Conservation (phyloP, 2,329 filamentous ascomycete genomes). For the Tympanopsis confertula region DNA sequence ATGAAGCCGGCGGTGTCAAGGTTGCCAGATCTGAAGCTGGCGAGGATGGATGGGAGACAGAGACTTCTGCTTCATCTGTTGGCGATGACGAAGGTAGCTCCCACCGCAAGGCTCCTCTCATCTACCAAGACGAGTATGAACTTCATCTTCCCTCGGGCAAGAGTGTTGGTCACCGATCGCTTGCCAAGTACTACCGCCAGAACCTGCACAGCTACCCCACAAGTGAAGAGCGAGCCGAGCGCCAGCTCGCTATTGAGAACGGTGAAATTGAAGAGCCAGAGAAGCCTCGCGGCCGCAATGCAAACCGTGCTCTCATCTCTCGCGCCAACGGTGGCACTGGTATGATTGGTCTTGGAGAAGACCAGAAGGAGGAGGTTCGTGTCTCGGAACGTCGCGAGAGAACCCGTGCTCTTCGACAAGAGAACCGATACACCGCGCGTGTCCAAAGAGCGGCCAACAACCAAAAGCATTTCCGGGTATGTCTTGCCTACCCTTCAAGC, state of each 20-base stretch:
- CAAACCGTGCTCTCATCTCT: slow-evolving; percentile 44
- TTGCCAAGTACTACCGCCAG: slow-evolving; percentile 82
- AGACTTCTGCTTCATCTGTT: slow-evolving; percentile 6
- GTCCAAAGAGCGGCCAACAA: slow-evolving; percentile 65
- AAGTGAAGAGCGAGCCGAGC: slow-evolving; percentile 61
- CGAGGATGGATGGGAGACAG: slow-evolving; percentile 36
- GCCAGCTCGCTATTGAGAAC: slow-evolving; percentile 43
- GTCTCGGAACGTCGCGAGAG: slow-evolving; percentile 58
- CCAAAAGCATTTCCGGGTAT: slow-evolving; percentile 40
- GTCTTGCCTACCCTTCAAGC: neutral
- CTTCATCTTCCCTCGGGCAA: slow-evolving; percentile 84
- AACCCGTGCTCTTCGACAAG: slow-evolving; percentile 49
- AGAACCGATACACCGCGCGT: slow-evolving; percentile 54
- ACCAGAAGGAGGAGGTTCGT: slow-evolving; percentile 58
- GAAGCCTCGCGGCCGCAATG: slow-evolving; percentile 22
- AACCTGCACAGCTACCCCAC: slow-evolving; percentile 80
- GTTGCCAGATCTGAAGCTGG: slow-evolving; percentile 45
- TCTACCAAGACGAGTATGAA: slow-evolving; percentile 87
- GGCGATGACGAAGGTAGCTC: slow-evolving; percentile 39
- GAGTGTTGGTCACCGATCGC: slow-evolving; percentile 77
- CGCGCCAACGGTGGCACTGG: slow-evolving; percentile 65
- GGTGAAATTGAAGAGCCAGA: slow-evolving; percentile 18
- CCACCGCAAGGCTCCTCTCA: slow-evolving; percentile 54
- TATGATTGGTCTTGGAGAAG: slow-evolving; percentile 66
- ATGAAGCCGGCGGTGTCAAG: slow-evolving; percentile 51